phyloP scores from a whole-genome alignment of 768 basidiomycete species.

The Tylopilus plumbeoviolaceoides region DNA sequence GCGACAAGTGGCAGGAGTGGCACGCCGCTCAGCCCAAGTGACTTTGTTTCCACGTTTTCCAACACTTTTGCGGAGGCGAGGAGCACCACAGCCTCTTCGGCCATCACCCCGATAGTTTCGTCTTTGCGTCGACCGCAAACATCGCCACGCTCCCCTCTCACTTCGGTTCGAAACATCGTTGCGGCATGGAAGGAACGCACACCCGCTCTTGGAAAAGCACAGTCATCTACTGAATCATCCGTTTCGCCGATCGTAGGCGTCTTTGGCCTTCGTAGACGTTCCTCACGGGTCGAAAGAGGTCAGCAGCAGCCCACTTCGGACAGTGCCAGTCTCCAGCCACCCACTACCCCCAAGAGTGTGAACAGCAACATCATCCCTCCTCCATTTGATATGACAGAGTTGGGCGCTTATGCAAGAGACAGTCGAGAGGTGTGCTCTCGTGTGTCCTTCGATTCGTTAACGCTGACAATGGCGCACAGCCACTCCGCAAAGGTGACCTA shows the following conservation, averaged over 20 bases:
- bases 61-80: constrained; percentile 39
- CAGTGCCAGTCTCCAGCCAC: constrained; percentile 7
- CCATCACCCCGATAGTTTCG: constrained; percentile 41
- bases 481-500: constrained; percentile 76
- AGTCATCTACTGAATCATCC: constrained; percentile 38
- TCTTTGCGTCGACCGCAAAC: constrained; percentile 59
- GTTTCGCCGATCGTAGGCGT: constrained; percentile 34
- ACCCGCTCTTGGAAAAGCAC: constrained; percentile 36
- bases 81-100: constrained; percentile 21
- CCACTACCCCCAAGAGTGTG: constrained; percentile 26
- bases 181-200: constrained; percentile 79
- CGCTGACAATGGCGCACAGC: constrained; percentile 44
- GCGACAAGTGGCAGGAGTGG: constrained; percentile 21
- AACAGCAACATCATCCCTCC: constrained; percentile 38
- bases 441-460: background rate
- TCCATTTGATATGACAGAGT: constrained; percentile 45
- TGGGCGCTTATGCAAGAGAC: constrained; percentile 39
- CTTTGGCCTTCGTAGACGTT: constrained; percentile 33
- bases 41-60: constrained; percentile 36
- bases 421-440: constrained; percentile 40
- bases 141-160: constrained; percentile 66
- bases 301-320: constrained; percentile 13
- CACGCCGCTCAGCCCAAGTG: constrained; percentile 34
- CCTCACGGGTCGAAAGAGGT: constrained; percentile 23
- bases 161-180: constrained; percentile 75